phyloP scores from a whole-genome alignment of 352 stramenopile genomes.

The Phytopythium oedochilum region DNA sequence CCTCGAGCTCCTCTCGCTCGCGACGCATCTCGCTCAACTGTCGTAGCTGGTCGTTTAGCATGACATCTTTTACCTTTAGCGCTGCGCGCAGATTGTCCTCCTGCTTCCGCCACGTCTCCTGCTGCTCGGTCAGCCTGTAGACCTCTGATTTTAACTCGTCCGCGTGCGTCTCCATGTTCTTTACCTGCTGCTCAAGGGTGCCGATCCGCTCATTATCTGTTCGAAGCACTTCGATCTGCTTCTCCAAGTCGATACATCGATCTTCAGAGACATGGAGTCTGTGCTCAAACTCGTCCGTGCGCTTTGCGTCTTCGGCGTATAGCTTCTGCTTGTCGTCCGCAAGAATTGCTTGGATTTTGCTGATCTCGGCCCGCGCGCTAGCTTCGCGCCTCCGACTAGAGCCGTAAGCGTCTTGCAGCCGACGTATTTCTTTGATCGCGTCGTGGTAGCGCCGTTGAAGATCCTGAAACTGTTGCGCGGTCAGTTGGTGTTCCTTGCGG shows the following conservation, averaged over 20 bases:
- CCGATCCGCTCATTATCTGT: constrained; percentile 13
- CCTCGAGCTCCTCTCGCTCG: constrained; percentile 23
- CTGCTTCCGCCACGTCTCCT: constrained; percentile 25
- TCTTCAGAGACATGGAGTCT: constrained; percentile 20
- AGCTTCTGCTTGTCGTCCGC: constrained; percentile 47
- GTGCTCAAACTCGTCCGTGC: constrained; percentile 37
- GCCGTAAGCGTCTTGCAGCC: constrained; percentile 44
- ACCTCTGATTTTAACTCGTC: constrained; percentile 22
- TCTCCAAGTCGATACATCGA: constrained; percentile 22
- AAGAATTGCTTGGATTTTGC: constrained; percentile 39
- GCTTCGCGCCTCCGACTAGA: constrained; percentile 43
- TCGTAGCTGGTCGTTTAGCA: constrained; percentile 59
- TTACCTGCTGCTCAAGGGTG: constrained; percentile 16
- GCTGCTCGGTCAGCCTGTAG: constrained; percentile 12
- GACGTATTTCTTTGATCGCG: constrained; percentile 20
- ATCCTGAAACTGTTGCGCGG: constrained; percentile 33
- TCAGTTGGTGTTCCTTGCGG: constrained; percentile 47
- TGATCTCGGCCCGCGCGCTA: constrained; percentile 28
- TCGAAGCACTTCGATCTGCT: constrained; percentile 20
- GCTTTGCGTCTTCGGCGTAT: constrained; percentile 35
- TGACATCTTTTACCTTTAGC: constrained; percentile 68
- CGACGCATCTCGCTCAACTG: constrained; percentile 40
- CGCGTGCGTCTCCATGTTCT: constrained; percentile 13
- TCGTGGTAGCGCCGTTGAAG: constrained; percentile 48
- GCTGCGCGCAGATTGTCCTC: constrained; percentile 51